phyloP scores from a whole-genome alignment of 768 basidiomycete species.

The Calocybe indica region DNA sequence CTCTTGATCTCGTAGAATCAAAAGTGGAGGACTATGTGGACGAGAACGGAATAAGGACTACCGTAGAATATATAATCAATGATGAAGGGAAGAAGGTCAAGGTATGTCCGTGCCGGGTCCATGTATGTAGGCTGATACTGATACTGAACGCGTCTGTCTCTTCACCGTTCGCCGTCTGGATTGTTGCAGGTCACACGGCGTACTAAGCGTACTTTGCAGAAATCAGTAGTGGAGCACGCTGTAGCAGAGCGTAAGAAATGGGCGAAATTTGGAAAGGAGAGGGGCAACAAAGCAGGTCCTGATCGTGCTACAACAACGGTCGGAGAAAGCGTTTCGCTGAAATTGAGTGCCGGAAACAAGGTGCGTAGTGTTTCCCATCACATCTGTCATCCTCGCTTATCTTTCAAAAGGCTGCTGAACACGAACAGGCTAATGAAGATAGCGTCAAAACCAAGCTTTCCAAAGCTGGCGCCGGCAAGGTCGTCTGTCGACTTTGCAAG shows the following conservation, averaged over 20 bases:
- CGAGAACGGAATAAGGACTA: constrained; percentile 84
- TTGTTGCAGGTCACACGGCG: constrained; percentile 69
- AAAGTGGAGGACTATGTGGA: constrained; percentile 71
- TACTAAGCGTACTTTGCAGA: constrained; percentile 82
- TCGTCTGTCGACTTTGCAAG: constrained; percentile 90
- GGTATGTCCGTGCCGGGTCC: constrained; percentile 31
- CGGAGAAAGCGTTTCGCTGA: constrained; percentile 50
- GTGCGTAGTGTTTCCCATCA: constrained; percentile 20
- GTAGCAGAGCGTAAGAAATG: constrained; percentile 93
- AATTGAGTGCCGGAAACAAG: constrained; percentile 55
- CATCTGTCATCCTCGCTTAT: not conserved
- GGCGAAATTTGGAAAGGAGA: constrained; percentile 91
- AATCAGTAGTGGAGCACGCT: constrained; percentile 87
- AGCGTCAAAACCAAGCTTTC: constrained; percentile 59
- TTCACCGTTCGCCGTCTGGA: not conserved
- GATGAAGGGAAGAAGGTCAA: constrained; percentile 96
- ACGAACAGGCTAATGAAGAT: constrained; percentile 62
- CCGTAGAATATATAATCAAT: constrained; percentile 75
- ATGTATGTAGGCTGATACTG: too few species aligned
- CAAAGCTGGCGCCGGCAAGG: constrained; percentile 79
- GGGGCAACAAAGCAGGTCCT: constrained; percentile 80
- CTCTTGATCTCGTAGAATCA: constrained; percentile 28
- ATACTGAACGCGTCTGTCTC: not conserved
- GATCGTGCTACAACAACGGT: constrained; percentile 93
- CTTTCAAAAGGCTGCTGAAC: constrained; percentile 48